Conservation (phyloP, 305 asterid species). For the Fraxinus paxiana region DNA sequence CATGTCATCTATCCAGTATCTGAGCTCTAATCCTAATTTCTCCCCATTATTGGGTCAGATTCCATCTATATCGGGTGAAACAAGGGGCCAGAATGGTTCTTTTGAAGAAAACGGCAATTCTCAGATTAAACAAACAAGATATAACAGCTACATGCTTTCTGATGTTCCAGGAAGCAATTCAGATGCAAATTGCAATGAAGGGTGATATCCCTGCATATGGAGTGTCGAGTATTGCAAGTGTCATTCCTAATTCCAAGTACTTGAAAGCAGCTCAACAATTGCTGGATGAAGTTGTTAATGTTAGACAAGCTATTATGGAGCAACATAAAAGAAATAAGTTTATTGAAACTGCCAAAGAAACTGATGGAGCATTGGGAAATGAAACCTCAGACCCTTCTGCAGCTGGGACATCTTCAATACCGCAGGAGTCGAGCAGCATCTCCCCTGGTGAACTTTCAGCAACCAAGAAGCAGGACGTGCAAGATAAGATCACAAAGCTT, state of each 20-base stretch:
- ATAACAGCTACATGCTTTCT: constrained; percentile 28
- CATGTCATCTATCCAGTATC: constrained; percentile 40
- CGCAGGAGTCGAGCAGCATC: constrained; percentile 33
- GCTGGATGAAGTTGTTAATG: constrained; percentile 79
- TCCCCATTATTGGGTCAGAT: constrained; percentile 36
- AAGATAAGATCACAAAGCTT: constrained; percentile 64
- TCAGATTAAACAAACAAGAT: constrained; percentile 38
- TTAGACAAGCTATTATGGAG: constrained; percentile 54
- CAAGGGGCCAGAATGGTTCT: constrained; percentile 32
- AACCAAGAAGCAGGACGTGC: constrained; percentile 72
- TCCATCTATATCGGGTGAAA: constrained; percentile 30
- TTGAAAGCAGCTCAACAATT: constrained; percentile 70
- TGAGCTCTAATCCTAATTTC: constrained; percentile 36
- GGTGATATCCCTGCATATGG: constrained; percentile 44
- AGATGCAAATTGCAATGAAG: constrained; percentile 29
- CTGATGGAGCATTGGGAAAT: constrained; percentile 33
- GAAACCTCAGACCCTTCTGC: constrained; percentile 41
- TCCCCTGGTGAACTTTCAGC: constrained; percentile 45
- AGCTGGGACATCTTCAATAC: constrained; percentile 35
- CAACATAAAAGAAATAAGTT: constrained; percentile 34
- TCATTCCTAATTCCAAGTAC: constrained; percentile 59
- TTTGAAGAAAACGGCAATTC: constrained; percentile 37
- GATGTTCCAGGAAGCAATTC: constrained; percentile 24
- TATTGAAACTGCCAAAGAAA: constrained; percentile 20
- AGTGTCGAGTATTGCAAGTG: constrained; percentile 36